Conservation (phyloP, 352 stramenopile species). For the Halophytophthora polymorphica region DNA sequence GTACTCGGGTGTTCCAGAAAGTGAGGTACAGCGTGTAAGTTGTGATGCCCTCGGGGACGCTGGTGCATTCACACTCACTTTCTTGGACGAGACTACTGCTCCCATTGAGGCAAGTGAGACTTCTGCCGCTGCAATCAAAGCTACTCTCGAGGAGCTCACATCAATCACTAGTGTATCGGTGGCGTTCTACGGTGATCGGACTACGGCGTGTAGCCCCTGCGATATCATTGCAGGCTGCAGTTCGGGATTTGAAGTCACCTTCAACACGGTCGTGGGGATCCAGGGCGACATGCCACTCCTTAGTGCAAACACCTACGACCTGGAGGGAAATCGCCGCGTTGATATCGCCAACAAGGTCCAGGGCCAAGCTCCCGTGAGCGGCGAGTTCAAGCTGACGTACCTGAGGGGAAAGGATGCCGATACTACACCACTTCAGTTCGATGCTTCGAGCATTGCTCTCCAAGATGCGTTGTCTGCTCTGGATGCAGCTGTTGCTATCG, state of each 20-base stretch:
- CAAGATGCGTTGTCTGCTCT: constrained; percentile 73
- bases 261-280: constrained; percentile 72
- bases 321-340: constrained; percentile 90
- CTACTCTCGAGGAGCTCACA: constrained; percentile 87
- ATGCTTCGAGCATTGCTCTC: constrained; percentile 39
- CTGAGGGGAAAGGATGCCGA: constrained; percentile 66
- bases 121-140: constrained; percentile 66
- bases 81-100: constrained; percentile 86
- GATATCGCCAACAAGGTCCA: constrained; percentile 68
- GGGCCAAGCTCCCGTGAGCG: constrained; percentile 87
- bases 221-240: constrained; percentile 38
- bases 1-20: constrained; percentile 46
- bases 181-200: constrained; percentile 44
- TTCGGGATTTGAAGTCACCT: constrained; percentile 87
- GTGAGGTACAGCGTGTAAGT: constrained; percentile 88
- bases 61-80: constrained; percentile 85
- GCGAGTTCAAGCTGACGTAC: constrained; percentile 90
- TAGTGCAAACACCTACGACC: constrained; percentile 70
- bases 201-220: constrained; percentile 76
- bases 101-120: constrained; percentile 85
- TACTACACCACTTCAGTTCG: constrained; percentile 71
- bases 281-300: constrained; percentile 89
- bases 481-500: constrained; percentile 72
- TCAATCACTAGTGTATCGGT: constrained; percentile 87
- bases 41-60: constrained; percentile 86